These are phyloP conservation scores for Pontederia crassipes DNA, from an alignment of 176 grass and related monocot species.

Conservation along the genomic window DNA sequence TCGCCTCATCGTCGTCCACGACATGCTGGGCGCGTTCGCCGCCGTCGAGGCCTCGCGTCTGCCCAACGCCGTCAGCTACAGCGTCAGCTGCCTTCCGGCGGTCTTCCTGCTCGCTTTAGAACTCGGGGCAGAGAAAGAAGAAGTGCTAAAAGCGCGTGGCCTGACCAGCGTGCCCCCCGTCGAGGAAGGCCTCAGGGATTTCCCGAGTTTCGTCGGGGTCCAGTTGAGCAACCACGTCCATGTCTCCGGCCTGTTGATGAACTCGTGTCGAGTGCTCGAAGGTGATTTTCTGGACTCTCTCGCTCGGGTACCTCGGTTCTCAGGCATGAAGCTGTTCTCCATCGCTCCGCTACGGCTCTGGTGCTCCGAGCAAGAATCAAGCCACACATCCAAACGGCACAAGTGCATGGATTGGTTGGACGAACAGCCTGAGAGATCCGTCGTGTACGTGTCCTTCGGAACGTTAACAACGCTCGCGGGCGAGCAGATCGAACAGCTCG, in stretches of 20 bases:
- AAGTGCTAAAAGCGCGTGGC: constrained; percentile 6
- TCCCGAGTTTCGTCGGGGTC: neutral
- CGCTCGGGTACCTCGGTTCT: neutral
- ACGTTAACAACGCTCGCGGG: constrained; percentile 18
- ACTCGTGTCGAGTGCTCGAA: constrained; percentile 34
- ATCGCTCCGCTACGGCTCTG: constrained; percentile 27
- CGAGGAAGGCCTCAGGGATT: constrained; percentile 14
- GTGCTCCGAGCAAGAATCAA: neutral
- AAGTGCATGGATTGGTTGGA: constrained; percentile 53
- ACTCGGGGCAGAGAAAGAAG: too few species aligned
- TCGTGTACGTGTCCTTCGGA: constrained; percentile 54
- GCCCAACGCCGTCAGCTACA: too few species aligned
- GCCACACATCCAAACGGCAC: constrained; percentile 6
- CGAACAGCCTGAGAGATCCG: constrained; percentile 33
- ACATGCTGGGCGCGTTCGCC: too few species aligned
- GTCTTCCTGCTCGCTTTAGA: too few species aligned
- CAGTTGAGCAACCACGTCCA: neutral
- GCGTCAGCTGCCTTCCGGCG: too few species aligned
- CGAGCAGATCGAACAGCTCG: constrained; percentile 37
- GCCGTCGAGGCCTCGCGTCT: too few species aligned
- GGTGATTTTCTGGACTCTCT: constrained; percentile 38
- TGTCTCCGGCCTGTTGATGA: constrained; percentile 23
- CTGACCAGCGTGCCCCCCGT: neutral
- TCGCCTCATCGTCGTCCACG: too few species aligned
- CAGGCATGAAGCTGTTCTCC: constrained; percentile 30